Base-by-base conservation (phyloP, 2,329 filamentous ascomycete species). In the Botrytis cinerea region DNA sequence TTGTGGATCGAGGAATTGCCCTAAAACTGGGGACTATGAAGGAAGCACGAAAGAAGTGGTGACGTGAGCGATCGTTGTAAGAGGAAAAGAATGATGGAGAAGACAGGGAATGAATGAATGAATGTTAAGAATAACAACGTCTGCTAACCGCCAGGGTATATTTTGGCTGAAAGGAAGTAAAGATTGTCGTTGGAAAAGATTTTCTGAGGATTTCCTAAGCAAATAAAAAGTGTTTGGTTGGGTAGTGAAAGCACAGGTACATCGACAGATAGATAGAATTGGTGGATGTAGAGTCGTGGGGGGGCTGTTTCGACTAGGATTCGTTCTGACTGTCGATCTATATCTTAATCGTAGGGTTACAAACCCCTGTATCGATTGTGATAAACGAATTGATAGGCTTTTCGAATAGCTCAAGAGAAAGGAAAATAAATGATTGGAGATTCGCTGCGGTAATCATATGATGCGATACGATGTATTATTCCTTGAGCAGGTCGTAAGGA, bases 1-100 rank as follows among this genome's bases (percentile, higher is more conserved):
- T 57, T 69, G 66, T 69, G 66, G 66, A 69, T 69, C 51, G 66
- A 57, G 40, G 38, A 40, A 69, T 69, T 69, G 66, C 48, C 66
- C 66, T 69, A 69, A 69, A 69, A 59, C 66, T 57, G 66, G 38
- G 54, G 66, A 69, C 45, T 32, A 5, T 12, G 45, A 67, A 67
- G 46, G 45, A 38, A 51, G 46, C 46, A 57, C n/a, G 48, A 69
- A 69, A 43, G 48, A 57, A 69, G 66, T 69, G 66, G 66, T 69
- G 66, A 69, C 66, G 66, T 69, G 66, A 69, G 64, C 64, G 46
- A 67, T 14, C 38, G 64, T 54, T 54, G 28, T 32, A 20, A 25
- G 35, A 40, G 14, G 7, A 54, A 68, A 35, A 32, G 16, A 40
- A 28, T 28, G 20, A 40, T 20, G 20, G 46, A 40, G 14, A 54